Evolutionary conservation across 2,329 filamentous ascomycete genomes (phyloP).

Genomic region (Clarireedia monteithiana): DNA sequence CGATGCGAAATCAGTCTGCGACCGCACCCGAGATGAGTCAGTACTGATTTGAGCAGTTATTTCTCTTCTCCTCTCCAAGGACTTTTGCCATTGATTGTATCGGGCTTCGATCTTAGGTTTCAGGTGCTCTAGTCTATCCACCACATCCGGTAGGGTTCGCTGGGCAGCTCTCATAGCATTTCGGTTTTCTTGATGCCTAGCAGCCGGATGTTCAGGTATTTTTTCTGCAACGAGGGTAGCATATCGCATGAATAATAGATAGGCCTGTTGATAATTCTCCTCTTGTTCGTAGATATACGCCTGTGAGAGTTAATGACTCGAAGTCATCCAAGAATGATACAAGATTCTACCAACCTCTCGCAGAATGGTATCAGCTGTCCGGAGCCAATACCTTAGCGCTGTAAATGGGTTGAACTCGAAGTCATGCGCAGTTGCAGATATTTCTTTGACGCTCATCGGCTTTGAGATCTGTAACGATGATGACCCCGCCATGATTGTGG

Average conservation of each 20-base stretch:
- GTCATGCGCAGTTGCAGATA: conserved; percentile 65
- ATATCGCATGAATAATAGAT: conserved; percentile 85
- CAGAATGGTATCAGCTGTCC: conserved; percentile 69
- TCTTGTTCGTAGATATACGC: conserved; percentile 79
- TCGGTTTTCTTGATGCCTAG: conserved; percentile 53
- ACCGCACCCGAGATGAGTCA: conserved; percentile 9
- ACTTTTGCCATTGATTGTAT: conserved; percentile 59
- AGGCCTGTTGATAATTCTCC: conserved; percentile 80
- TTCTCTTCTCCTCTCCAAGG: conserved; percentile 35
- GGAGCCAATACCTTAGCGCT: conserved; percentile 71
- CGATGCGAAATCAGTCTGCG: conserved; percentile 31
- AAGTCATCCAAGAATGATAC: not conserved
- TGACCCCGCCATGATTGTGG: conserved; percentile 25
- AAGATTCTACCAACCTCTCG: conserved; percentile 57
- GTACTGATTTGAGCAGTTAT: conserved; percentile 6
- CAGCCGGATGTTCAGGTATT: conserved; percentile 69
- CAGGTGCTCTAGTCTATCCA: conserved; percentile 60
- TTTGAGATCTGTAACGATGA: conserved; percentile 16
- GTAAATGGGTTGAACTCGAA: conserved; percentile 77
- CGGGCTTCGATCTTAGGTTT: conserved; percentile 70
- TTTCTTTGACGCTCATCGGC: conserved; percentile 69
- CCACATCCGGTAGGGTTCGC: conserved; percentile 48
- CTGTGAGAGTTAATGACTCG: conserved; percentile 37
- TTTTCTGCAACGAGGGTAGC: conserved; percentile 74
- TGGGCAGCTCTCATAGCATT: conserved; percentile 47